Evolutionary conservation across 2,329 filamentous ascomycete genomes (phyloP).

Genomic region (Camillea tinctor): DNA sequence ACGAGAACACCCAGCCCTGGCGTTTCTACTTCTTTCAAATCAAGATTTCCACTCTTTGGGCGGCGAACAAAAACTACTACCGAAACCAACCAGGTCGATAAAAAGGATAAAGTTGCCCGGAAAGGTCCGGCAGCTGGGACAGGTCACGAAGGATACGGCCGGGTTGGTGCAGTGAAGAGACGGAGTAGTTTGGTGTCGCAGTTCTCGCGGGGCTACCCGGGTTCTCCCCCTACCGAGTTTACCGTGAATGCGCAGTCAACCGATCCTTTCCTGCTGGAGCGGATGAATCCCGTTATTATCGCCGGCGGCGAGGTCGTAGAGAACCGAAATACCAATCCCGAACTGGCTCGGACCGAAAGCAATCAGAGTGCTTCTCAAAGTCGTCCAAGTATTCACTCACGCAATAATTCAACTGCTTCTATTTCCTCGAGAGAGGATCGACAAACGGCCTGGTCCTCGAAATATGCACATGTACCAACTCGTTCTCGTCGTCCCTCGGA

Average conservation of each 20-base stretch:
- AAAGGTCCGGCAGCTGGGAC: conserved; percentile 91
- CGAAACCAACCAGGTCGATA: conserved; percentile 48
- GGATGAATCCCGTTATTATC: conserved; percentile 66
- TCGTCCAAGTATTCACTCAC: conserved; percentile 45
- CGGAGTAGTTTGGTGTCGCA: conserved; percentile 61
- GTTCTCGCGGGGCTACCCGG: conserved; percentile 43
- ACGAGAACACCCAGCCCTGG: conserved; percentile 55
- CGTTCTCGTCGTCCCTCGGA: conserved; percentile 49
- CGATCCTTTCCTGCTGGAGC: conserved; percentile 59
- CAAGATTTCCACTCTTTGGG: conserved; percentile 76
- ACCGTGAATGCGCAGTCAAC: conserved; percentile 41
- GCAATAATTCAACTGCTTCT: conserved; percentile 41
- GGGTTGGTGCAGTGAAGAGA: conserved; percentile 59
- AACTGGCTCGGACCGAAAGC: conserved; percentile 49
- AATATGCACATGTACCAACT: conserved; percentile 41
- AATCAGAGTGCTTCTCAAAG: conserved; percentile 44
- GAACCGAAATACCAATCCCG: conserved; percentile 55
- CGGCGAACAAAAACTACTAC: conserved; percentile 66
- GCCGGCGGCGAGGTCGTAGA: conserved; percentile 61
- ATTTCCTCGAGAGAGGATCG: conserved; percentile 41
- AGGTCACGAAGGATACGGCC: conserved; percentile 83
- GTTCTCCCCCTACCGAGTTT: conserved; percentile 52
- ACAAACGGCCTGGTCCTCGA: conserved; percentile 54
- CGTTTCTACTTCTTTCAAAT: conserved; percentile 54
- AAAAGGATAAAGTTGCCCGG: conserved; percentile 56